phyloP scores from a whole-genome alignment of 352 stramenopile genomes.

The Globisporangium acanthophoron region DNA sequence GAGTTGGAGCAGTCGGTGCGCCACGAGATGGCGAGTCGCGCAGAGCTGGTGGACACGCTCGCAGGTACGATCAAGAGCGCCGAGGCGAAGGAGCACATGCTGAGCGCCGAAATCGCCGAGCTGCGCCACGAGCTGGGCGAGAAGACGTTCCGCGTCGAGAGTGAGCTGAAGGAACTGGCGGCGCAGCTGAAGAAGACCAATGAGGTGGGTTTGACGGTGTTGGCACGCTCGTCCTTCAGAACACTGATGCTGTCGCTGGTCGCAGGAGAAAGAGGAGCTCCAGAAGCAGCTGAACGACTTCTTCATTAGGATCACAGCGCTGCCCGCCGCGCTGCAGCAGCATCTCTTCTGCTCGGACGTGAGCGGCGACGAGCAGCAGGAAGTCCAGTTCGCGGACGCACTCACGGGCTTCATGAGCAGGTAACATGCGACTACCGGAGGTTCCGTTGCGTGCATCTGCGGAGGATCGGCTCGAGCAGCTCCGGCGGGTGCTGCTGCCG shows the following conservation, averaged over 20 bases:
- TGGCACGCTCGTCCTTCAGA: neutral
- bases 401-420: conserved; percentile 72
- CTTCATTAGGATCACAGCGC: conserved; percentile 63
- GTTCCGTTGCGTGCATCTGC: conserved; percentile 34
- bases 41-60: conserved; percentile 71
- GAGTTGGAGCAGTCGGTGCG: conserved; percentile 48
- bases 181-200: conserved; percentile 54
- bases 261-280: conserved; percentile 72
- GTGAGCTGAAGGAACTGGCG: conserved; percentile 45
- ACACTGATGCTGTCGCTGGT: neutral
- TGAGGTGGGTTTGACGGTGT: conserved; percentile 30
- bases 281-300: conserved; percentile 78
- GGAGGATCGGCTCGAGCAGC: conserved; percentile 21
- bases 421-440: conserved; percentile 30
- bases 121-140: conserved; percentile 55
- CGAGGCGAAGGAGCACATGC: conserved; percentile 43
- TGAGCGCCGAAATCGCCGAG: conserved; percentile 35
- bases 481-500: conserved; percentile 26
- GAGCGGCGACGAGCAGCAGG: conserved; percentile 13
- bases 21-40: conserved; percentile 58
- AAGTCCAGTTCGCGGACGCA: conserved; percentile 64
- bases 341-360: conserved; percentile 53
- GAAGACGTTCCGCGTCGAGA: conserved; percentile 60
- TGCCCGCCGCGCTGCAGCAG: conserved; percentile 64
- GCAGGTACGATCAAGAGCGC: conserved; percentile 47